Conservation (phyloP, 2,329 filamentous ascomycete species). For the Trichoderma asperellum region DNA sequence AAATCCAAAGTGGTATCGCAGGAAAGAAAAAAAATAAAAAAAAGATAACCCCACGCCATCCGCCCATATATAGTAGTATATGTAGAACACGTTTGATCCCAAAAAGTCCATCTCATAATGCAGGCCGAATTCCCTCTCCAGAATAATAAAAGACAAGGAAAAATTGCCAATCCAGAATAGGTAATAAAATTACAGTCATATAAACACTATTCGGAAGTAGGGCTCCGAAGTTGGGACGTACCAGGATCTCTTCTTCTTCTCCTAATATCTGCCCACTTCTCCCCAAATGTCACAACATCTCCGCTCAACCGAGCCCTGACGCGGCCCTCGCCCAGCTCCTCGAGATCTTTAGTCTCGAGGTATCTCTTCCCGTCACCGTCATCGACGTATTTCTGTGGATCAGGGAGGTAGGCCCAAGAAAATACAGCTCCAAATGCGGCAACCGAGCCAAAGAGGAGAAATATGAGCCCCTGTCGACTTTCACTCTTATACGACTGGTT, state of each 20-base stretch:
- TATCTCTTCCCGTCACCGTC: constrained; percentile 43
- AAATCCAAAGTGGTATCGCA: constrained; percentile 3
- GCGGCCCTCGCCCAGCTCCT: constrained; percentile 55
- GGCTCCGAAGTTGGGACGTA: constrained; percentile 4
- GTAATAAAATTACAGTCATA: not conserved
- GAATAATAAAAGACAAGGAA: not conserved
- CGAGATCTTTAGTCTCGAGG: constrained; percentile 53
- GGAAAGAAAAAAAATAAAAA: not conserved
- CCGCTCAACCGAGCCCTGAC: constrained; percentile 50
- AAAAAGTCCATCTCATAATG: constrained; percentile 1
- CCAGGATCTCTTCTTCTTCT: constrained; percentile 39
- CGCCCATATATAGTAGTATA: not conserved
- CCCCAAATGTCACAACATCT: constrained; percentile 49
- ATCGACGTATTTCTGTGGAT: constrained; percentile 48
- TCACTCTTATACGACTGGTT: constrained; percentile 49
- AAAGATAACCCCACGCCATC: not conserved
- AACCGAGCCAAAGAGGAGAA: constrained; percentile 55
- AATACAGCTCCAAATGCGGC: constrained; percentile 54
- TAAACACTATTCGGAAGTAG: constrained; percentile 1
- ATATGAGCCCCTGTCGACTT: constrained; percentile 54
- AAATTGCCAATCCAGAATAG: not conserved
- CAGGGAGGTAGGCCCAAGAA: constrained; percentile 57
- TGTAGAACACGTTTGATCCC: constrained; percentile 2
- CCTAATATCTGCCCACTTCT: constrained; percentile 48
- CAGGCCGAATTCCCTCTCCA: not conserved